Percentiles rank a stretch among this genome's conserved stretches.
These are phyloP conservation scores for Salvia hispanica DNA, from an alignment of 257 asterid species.

Conservation along the genomic window DNA sequence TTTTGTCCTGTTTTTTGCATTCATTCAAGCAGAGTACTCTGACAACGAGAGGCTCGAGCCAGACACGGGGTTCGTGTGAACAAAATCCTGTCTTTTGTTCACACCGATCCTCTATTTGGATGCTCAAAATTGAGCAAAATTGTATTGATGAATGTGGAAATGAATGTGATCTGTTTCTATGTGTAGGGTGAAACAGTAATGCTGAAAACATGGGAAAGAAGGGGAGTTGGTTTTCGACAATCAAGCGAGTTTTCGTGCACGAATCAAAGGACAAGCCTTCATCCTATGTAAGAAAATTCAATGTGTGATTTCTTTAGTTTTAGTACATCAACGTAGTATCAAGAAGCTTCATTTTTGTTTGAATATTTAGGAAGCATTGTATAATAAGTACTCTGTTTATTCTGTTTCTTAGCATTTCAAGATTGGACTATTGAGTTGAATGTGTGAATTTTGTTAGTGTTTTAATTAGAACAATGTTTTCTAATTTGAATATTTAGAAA, in stretches of 20 bases:
- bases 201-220: conserved; percentile 89
- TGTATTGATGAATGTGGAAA: too few species aligned
- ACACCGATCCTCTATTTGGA: too few species aligned
- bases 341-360: background rate
- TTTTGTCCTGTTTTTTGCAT: too few species aligned
- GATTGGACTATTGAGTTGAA: background rate
- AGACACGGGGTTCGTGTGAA: too few species aligned
- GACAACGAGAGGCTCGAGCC: too few species aligned
- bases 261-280: conserved; percentile 65
- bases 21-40: too few species aligned
- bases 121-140: too few species aligned
- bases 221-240: conserved; percentile 91
- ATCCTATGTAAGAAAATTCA: conserved; percentile 48
- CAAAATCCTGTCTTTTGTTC: too few species aligned
- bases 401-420: background rate
- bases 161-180: conserved; percentile 9
- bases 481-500: too few species aligned
- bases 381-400: too few species aligned
- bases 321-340: background rate
- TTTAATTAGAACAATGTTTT: too few species aligned
- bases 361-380: background rate
- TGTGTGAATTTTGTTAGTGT: too few species aligned
- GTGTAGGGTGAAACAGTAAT: conserved; percentile 63
- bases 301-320: background rate
- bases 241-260: conserved; percentile 74